These are phyloP conservation scores for Trichoderma harzianum DNA, from an alignment of 2,329 filamentous ascomycete species.

Conservation along the genomic window DNA sequence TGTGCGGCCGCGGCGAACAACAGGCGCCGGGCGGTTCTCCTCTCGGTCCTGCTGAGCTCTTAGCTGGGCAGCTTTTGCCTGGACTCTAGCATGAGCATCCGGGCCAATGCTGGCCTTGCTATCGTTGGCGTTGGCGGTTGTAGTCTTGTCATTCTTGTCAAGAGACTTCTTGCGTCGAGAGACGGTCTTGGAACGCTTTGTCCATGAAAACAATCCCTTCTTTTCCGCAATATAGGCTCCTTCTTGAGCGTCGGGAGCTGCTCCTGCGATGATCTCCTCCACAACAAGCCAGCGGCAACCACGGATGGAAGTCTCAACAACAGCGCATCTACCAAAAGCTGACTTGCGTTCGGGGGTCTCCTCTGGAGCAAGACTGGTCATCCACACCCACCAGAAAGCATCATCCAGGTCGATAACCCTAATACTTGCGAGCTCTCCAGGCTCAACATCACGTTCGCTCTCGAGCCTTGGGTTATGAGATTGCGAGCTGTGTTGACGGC, in stretches of 20 bases:
- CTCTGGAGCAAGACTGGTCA: conserved; percentile 88
- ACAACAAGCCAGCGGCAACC: conserved; percentile 88
- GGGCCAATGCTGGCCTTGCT: conserved; percentile 85
- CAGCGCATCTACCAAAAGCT: conserved; percentile 87
- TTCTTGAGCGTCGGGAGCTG: conserved; percentile 76
- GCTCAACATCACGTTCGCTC: conserved; percentile 67
- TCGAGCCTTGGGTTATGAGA: conserved; percentile 75
- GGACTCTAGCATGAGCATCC: conserved; percentile 90
- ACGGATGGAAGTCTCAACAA: conserved; percentile 82
- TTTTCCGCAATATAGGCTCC: conserved; percentile 93
- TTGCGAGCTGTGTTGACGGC: conserved; percentile 78
- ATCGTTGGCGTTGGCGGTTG: conserved; percentile 39
- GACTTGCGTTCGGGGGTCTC: conserved; percentile 83
- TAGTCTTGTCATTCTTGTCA: conserved; percentile 44
- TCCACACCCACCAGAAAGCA: conserved; percentile 99
- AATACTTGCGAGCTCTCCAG: conserved; percentile 92
- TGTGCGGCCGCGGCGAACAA: conserved; percentile 49
- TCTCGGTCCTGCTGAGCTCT: conserved; percentile 67
- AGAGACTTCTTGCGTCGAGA: conserved; percentile 63
- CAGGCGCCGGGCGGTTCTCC: conserved; percentile 40
- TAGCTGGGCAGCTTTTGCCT: conserved; percentile 82
- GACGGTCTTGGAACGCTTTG: conserved; percentile 60
- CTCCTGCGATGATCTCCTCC: conserved; percentile 94
- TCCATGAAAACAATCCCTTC: conserved; percentile 90
- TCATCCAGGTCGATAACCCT: conserved; percentile 83